These are phyloP conservation scores for Paragyromitra xinjiangensis DNA, from an alignment of 495 filamentous ascomycete species.

Conservation along the genomic window DNA sequence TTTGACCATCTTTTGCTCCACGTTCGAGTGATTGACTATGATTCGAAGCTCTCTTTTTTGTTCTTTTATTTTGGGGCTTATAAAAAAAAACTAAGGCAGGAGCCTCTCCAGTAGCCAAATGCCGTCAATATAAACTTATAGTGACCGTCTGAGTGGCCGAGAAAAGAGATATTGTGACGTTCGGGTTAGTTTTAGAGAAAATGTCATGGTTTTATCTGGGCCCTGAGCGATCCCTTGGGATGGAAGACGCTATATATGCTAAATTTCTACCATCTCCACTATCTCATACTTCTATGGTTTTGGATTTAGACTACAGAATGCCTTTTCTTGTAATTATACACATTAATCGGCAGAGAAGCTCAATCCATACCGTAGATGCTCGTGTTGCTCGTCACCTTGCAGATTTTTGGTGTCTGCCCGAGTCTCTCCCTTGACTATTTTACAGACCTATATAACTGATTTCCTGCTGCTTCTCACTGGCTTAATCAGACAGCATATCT, in stretches of 20 bases:
- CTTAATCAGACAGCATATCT: slow-evolving; percentile 68
- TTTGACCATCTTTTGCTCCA: background rate
- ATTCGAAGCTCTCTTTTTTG: background rate
- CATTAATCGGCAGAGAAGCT: slow-evolving; percentile 19
- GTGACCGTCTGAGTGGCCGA: background rate
- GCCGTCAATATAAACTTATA: too few relatives aligned
- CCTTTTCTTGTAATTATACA: slow-evolving; percentile 25
- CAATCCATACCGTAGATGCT: background rate
- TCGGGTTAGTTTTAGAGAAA: background rate
- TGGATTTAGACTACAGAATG: slow-evolving; percentile 1
- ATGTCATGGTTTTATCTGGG: background rate
- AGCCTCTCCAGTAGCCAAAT: too few relatives aligned
- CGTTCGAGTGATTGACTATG: background rate
- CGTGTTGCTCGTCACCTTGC: background rate
- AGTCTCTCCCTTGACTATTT: slow-evolving; percentile 5
- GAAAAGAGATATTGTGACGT: background rate
- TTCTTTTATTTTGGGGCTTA: too few relatives aligned
- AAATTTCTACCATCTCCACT: background rate
- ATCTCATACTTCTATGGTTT: background rate
- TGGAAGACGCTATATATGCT: background rate
- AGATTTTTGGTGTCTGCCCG: background rate
- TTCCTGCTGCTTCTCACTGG: background rate
- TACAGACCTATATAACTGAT: background rate
- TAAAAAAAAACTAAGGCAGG: too few relatives aligned
- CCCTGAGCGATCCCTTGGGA: too few relatives aligned